Evolutionary conservation across 1,284 basidiomycete species (phyloP), one percentile per base, ranked within the genome.

Genomic region (Papiliotrema terrestris): DNA sequence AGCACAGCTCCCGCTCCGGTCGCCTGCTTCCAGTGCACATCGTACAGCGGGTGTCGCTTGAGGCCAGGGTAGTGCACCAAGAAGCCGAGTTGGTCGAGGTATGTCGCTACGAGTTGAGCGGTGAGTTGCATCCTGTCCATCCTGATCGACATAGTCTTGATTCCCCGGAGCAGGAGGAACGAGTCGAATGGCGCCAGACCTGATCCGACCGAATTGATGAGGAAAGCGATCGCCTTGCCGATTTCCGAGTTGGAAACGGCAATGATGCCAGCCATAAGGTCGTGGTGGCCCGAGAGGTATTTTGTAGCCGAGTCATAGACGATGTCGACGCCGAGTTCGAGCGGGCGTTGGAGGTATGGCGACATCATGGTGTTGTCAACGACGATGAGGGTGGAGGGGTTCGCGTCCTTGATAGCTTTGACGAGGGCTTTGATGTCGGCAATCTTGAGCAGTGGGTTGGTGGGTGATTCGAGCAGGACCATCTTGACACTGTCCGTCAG

Each of bases 351-450:
- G 19, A 98, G 83, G 77, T 98, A 98, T 11, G 96, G 96, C 69
- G 93, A 97, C 94, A 98, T 97, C 96, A 98, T 98, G 60, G 96
- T 98, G 77, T 99, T 99, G 78, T 99, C 96, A 23, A 94, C 91
- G 29, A 97, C 90, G 58, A 97, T 80, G 65, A 95, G 73, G 1
- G 92, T 92, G 65, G 88, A 82, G 17, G 89, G 88, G 19, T 88
- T 86, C 43, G 83, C 83, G 63, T 86, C 84, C 71, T 93, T 91
- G 60, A 95, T 89, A 62, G 88, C 81, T 50, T 83, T 82, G 59
- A 86, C 85, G 63, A 97, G 91, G 25, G 80, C 81, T 11, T 86
- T 86, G 54, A 98, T 82, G 76, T 98, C 96, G 43, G 87, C 90
- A 59, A 99, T 90, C 79, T 98, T 97, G 63, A 98, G 84, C 36